Base-by-base conservation (phyloP, 2,329 filamentous ascomycete genomes). In the Fusarium euwallaceae region DNA sequence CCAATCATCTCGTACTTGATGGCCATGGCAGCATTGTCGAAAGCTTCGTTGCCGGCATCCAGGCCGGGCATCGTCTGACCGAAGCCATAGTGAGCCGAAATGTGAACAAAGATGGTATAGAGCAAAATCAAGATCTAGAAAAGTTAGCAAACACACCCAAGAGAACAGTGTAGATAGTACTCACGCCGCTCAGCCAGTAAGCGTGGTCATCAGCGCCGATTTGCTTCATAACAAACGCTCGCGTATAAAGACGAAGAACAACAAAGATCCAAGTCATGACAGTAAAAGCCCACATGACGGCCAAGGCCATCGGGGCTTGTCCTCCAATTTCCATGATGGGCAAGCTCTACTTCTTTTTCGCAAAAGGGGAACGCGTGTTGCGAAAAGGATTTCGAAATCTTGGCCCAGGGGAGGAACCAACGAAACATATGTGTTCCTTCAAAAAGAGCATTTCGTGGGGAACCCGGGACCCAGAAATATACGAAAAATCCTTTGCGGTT, bases 161-260 rank as follows among this genome's bases (percentile, higher is more conserved):
- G 20, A 4, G 12, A 14, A 32, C 7, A 39, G 32, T 39, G 12
- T 43, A 5, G 6, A 2, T 22, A 9, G 20, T 22, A 73, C 63
- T 64, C 41, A 69, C 67, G 16, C 62, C 66, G 11, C 66, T 72
- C 20, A 71, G 39, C 51, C 43, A 62, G 72, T 83, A 83, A 32
- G 80, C 79, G 37, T 81, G 78, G 51, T 84, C 78, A 41, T 84
- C 83, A 1, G 80, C 43, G 10, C 82, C 82, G 16, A 80, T 75
- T 4, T 70, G 69, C 0, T 63, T 61, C 2, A 83, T 69, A 10
- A 81, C 69, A 14, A 76, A 72, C 4, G 77, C 16, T 41, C 83
- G 78, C 3, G 83, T 83, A 64, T 84, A 85, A 2, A 84, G 76
- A 2, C 82, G 82, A 2, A 83, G 77, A 34, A 60, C 64, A 17